Base-by-base conservation (phyloP, 176 grass and related monocot species). In the Oryza meyeriana region DNA sequence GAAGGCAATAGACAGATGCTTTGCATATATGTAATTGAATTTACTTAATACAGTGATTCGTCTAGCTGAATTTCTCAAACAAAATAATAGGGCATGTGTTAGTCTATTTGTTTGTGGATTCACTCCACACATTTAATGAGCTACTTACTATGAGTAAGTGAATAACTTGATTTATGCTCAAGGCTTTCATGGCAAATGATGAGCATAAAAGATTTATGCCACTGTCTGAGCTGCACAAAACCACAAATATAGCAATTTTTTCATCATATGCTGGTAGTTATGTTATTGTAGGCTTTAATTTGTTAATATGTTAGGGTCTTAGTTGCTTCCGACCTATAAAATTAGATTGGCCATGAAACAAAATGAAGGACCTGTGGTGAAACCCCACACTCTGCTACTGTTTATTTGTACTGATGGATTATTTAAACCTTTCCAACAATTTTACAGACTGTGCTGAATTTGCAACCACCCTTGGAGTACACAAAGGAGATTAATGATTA, bases 401-500 rank as follows among this genome's bases (percentile, higher is more conserved):
- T 41, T 83, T 73, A 4, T 78, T 73, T 79, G 28, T 55, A 28
- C n/a, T 62, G 44, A 74, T 81, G 64, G 17, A 12, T 65, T 32
- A 64, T 63, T 32, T 65, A 62, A 72, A 48, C 22, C 67, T 64
- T 87, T 68, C 84, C 59, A 33, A 69, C 12, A 26, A n/a, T 71
- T 80, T 44, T 88, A 57, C 85, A 99, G 96, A 89, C 96, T 71
- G 88, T 99, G 85, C 87, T 99, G 64, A 99, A 99, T 87, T 88
- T 99, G 80, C 96, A 99, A 88, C 86, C 89, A 52, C 96, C 96
- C 22, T 78, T 95, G 93, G 96, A 99, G 34, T 90, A 99, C 72
- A 84, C 91, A 7, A 99, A 99, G 85, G 96, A 99, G 86, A 79
- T 99, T 57, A 88, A 87, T 66, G 96, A 99, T 87, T 99, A 99